These are phyloP conservation scores for Przewalskia tangutica DNA, from an alignment of 257 asterid genomes.

Conservation along the genomic window DNA sequence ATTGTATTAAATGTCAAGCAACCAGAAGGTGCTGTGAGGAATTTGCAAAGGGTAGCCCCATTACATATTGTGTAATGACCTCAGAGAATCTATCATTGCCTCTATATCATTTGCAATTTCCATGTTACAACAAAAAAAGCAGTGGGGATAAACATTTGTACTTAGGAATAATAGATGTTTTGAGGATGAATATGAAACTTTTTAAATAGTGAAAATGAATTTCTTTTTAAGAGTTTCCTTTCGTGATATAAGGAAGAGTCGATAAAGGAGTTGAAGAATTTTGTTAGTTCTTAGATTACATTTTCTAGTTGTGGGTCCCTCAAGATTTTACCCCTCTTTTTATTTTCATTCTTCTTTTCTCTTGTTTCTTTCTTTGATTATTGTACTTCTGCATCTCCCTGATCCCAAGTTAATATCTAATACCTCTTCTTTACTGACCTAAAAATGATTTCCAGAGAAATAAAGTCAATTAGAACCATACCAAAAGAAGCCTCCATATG, in stretches of 20 bases:
- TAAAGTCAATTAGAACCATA: constrained; percentile 19
- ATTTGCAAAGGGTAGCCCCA: too few relatives aligned
- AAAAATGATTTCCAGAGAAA: not conserved
- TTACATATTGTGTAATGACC: too few relatives aligned
- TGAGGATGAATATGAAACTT: not conserved
- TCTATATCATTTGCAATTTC: too few relatives aligned
- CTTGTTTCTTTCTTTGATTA: not conserved
- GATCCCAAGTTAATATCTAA: not conserved
- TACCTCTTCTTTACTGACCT: not conserved
- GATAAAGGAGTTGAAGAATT: not conserved
- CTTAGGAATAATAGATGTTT: not conserved
- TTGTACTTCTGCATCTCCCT: not conserved
- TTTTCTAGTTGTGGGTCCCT: not conserved
- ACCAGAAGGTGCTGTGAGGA: too few relatives aligned
- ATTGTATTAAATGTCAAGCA: too few relatives aligned
- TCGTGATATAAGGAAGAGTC: not conserved
- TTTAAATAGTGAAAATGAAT: not conserved
- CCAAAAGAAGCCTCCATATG: constrained; percentile 97
- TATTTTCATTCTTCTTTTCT: not conserved
- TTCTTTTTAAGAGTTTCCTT: not conserved
- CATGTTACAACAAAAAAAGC: too few relatives aligned
- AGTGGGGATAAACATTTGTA: too few relatives aligned
- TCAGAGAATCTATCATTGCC: too few relatives aligned
- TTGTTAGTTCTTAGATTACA: not conserved
- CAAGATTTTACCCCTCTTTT: not conserved